phyloP scores from a whole-genome alignment of 805 yeast genomes.

The Hanseniaspora meyeri region DNA sequence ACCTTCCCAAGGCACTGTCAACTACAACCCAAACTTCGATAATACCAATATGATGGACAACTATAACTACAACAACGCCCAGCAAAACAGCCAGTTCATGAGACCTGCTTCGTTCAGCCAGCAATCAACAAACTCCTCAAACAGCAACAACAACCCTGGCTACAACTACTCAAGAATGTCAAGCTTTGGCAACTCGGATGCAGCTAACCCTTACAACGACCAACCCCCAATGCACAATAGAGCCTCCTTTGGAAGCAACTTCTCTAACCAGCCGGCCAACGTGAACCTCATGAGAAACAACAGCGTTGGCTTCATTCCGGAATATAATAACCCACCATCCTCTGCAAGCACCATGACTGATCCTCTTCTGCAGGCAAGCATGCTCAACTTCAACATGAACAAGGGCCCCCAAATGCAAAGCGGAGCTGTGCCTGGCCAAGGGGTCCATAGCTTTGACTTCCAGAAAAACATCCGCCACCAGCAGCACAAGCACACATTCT shows the following conservation, averaged over 20 bases:
- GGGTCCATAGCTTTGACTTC: background rate
- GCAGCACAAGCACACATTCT: background rate
- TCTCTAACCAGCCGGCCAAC: background rate
- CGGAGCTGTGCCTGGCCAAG: background rate
- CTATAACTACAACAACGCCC: background rate
- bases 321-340: background rate
- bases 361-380: background rate
- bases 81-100: background rate
- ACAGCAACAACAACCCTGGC: background rate
- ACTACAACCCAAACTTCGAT: background rate
- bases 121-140: background rate
- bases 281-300: background rate
- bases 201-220: background rate
- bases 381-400: background rate
- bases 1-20: background rate
- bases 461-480: background rate
- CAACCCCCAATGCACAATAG: background rate
- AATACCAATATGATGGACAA: background rate
- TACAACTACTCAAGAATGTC: background rate
- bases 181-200: background rate
- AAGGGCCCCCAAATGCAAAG: background rate
- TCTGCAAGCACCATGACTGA: background rate
- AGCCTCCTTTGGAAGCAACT: conserved; percentile 8
- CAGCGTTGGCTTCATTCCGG: background rate
- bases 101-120: conserved; percentile 7